Percentiles rank a stretch among this genome's conserved stretches.
Conservation (phyloP, 192 early-diverging fungal genomes). For the Coemansia sp. region DNA sequence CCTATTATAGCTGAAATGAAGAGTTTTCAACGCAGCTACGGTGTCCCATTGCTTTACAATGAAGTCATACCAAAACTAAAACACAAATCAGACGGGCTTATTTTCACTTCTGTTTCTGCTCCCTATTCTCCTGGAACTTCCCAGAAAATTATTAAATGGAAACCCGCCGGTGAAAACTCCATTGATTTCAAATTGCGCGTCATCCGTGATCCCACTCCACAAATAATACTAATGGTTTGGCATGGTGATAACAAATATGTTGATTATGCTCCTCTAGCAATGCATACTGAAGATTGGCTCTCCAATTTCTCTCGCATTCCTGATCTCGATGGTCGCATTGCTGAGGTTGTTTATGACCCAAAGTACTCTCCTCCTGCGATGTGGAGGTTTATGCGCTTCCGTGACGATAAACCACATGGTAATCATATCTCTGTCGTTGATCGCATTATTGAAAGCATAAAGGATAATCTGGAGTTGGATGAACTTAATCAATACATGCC, state of each 20-base stretch:
- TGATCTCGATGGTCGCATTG: slow-evolving; percentile 58
- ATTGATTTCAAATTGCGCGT: slow-evolving; percentile 68
- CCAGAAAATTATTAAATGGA: slow-evolving; percentile 77
- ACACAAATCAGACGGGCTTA: slow-evolving; percentile 73
- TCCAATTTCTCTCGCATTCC: slow-evolving; percentile 19
- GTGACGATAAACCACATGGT: slow-evolving; percentile 74
- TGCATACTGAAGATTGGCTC: slow-evolving; percentile 61
- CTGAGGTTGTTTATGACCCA: slow-evolving; percentile 65
- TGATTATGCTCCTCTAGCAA: slow-evolving; percentile 56
- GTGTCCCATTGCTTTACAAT: slow-evolving; percentile 56
- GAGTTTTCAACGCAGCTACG: slow-evolving; percentile 66
- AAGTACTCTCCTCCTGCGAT: slow-evolving; percentile 32
- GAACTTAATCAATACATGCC: slow-evolving; percentile 14
- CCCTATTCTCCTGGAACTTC: slow-evolving; percentile 70
- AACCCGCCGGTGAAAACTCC: slow-evolving; percentile 78
- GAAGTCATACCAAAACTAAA: slow-evolving; percentile 60
- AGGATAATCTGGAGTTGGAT: slow-evolving; percentile 60
- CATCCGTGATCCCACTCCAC: slow-evolving; percentile 20
- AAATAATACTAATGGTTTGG: slow-evolving; percentile 59
- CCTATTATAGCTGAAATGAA: slow-evolving; percentile 60
- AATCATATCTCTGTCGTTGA: slow-evolving; percentile 65
- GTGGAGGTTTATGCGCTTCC: slow-evolving; percentile 76
- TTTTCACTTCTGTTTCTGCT: slow-evolving; percentile 65
- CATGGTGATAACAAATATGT: slow-evolving; percentile 36
- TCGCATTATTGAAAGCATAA: slow-evolving; percentile 67